Percentiles rank a stretch among this genome's conserved stretches.
These are phyloP conservation scores for Heliamphora pulchella DNA, from an alignment of 179 eudicot genomes.

Conservation along the genomic window DNA sequence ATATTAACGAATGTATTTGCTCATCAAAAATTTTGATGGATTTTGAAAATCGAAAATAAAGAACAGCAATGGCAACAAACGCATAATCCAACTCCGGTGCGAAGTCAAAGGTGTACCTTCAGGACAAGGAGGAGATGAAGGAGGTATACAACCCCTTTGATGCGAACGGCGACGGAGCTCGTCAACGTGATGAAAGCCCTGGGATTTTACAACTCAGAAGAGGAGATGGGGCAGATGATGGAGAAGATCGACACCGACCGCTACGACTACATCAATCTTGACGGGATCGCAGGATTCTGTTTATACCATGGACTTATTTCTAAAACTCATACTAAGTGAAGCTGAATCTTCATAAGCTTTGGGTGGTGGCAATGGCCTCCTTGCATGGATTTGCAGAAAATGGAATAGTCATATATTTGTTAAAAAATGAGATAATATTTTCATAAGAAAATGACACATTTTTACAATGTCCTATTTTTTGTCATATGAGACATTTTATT, in stretches of 20 bases:
- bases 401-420: too few species aligned
- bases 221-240: constrained; percentile 56
- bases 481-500: too few species aligned
- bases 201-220: constrained; percentile 45
- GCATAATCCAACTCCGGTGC: background rate
- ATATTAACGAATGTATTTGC: too few species aligned
- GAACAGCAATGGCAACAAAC: constrained; percentile 17
- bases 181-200: constrained; percentile 46
- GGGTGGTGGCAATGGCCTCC: too few species aligned
- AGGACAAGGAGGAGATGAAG: constrained; percentile 41
- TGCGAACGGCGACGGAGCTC: constrained; percentile 59
- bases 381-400: too few species aligned
- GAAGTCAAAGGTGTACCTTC: constrained; percentile 26
- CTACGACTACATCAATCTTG: constrained; percentile 59
- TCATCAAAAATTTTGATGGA: background rate
- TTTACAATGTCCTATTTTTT: too few species aligned
- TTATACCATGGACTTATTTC: too few species aligned
- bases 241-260: constrained; percentile 60
- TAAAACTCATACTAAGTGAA: too few species aligned
- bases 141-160: constrained; percentile 67
- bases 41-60: background rate
- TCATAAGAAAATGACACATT: too few species aligned
- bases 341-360: too few species aligned
- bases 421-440: too few species aligned
- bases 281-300: constrained; percentile 64